phyloP scores from a whole-genome alignment of 2,329 filamentous ascomycete genomes.

The Fusarium longipes region DNA sequence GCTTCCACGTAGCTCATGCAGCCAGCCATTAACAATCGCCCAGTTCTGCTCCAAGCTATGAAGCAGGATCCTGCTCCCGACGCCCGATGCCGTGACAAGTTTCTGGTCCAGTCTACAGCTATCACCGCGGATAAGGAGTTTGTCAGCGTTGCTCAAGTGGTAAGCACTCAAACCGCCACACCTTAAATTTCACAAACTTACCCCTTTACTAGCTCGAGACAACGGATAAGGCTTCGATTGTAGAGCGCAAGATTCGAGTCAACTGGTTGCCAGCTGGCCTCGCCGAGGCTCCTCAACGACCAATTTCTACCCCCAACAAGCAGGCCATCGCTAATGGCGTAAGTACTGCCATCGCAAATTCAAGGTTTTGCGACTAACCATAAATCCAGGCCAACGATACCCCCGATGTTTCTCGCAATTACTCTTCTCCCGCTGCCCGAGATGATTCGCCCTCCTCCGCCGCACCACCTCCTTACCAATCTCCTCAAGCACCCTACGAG shows the following conservation, averaged over 20 bases:
- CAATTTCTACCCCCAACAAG: constrained; percentile 56
- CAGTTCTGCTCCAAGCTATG: constrained; percentile 97
- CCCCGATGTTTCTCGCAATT: constrained; percentile 58
- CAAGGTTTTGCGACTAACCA: constrained; percentile 21
- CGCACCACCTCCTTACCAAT: constrained; percentile 51
- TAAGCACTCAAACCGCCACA: constrained; percentile 58
- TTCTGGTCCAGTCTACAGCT: constrained; percentile 91
- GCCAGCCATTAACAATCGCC: constrained; percentile 22
- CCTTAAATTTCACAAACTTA: constrained; percentile 6
- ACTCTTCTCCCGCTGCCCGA: constrained; percentile 57
- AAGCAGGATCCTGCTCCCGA: constrained; percentile 90
- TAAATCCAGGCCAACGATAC: constrained; percentile 53
- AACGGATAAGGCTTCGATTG: constrained; percentile 80
- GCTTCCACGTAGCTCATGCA: background rate
- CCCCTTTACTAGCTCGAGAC: constrained; percentile 73
- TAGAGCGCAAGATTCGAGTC: constrained; percentile 97
- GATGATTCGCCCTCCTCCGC: constrained; percentile 48
- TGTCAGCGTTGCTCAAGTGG: constrained; percentile 81
- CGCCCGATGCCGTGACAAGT: constrained; percentile 95
- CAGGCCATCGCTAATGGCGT: constrained; percentile 55
- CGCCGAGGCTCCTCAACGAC: constrained; percentile 41
- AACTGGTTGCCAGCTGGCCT: constrained; percentile 78
- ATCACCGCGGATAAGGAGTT: constrained; percentile 88
- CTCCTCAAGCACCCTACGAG: constrained; percentile 49
- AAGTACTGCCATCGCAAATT: constrained; percentile 40